These are phyloP conservation scores for Graphilbum fragrans DNA, from an alignment of 2,329 filamentous ascomycete species.

Conservation along the genomic window DNA sequence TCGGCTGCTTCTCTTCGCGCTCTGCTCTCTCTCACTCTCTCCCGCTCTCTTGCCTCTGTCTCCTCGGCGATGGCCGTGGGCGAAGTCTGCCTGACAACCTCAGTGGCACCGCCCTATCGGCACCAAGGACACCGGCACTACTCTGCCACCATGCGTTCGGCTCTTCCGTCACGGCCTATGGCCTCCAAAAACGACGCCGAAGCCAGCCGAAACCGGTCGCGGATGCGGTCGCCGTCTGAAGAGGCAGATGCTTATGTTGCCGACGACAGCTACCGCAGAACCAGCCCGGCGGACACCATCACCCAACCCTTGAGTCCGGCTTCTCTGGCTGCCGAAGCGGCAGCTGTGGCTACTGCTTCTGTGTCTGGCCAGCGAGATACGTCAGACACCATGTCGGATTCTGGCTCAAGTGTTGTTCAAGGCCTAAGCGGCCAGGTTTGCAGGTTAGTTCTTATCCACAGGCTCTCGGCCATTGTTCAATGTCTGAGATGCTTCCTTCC, in stretches of 20 bases:
- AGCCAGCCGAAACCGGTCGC: background rate
- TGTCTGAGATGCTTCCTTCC: too few relatives aligned
- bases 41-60: background rate
- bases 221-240: conserved; percentile 12
- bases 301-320: conserved; percentile 10
- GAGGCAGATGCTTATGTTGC: conserved; percentile 10
- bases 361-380: background rate
- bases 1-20: background rate
- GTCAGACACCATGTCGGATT: conserved; percentile 5
- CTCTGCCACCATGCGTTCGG: conserved; percentile 9
- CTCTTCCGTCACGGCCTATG: conserved; percentile 15
- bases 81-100: conserved; percentile 9
- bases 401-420: conserved; percentile 9
- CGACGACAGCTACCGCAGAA: conserved; percentile 2
- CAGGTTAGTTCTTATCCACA: too few relatives aligned
- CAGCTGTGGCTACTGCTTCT: background rate
- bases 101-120: conserved; percentile 8
- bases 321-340: conserved; percentile 6
- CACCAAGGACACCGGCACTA: background rate
- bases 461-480: too few relatives aligned
- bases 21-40: background rate
- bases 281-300: conserved; percentile 2
- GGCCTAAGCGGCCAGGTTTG: conserved; percentile 52
- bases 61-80: conserved; percentile 12
- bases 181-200: conserved; percentile 8